Base-by-base conservation (phyloP, 177 flowering plant species). In the Vitis hybrid region DNA sequence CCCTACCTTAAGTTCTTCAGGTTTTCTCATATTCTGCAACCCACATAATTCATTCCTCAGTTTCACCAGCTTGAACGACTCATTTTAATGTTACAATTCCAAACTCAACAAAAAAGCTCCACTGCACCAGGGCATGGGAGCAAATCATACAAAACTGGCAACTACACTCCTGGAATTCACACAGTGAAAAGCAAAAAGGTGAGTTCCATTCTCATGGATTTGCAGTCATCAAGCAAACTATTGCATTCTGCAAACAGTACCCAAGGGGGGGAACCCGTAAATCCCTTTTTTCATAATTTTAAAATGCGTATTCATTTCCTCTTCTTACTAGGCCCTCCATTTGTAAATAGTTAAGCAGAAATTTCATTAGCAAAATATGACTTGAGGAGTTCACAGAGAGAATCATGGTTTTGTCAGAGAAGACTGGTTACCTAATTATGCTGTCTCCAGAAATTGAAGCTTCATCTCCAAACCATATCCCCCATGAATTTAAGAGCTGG, bases 401-500 rank as follows among this genome's bases (percentile, higher is more conserved):
- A 35, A 35, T 35, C 6, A 16, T 6, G 16, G 56, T 54, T 54
- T 54, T 54, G 56, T 54, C 16, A 16, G 19, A 12, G 15, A 54
- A 54, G 56, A 54, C 2, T 13, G 56, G 56, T 14, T 35, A 54
- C 56, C 56, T 54, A 15, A 54, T 13, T 16, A 54, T 14, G 56
- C 7, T 13, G 56, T 12, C 16, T 13, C 7, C 5, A 13, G 3
- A 16, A 21, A 3, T 50, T 46, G 35, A 1, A 35, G 12, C 3
- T 24, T 84, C 68, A 84, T 71, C 72, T 84, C 87, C 99, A 96
- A 57, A 93, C 83, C 30, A 92, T 92, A 61, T 92, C 97, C n/a
- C 95, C 98, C 81, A 93, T 59, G 79, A 96, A 96, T 77, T 75
- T 89, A 73, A 96, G 93, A 72, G 97, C 99, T 58, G 98, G 99